phyloP scores from a whole-genome alignment of 768 basidiomycete genomes.

The Trametes cubensis region DNA sequence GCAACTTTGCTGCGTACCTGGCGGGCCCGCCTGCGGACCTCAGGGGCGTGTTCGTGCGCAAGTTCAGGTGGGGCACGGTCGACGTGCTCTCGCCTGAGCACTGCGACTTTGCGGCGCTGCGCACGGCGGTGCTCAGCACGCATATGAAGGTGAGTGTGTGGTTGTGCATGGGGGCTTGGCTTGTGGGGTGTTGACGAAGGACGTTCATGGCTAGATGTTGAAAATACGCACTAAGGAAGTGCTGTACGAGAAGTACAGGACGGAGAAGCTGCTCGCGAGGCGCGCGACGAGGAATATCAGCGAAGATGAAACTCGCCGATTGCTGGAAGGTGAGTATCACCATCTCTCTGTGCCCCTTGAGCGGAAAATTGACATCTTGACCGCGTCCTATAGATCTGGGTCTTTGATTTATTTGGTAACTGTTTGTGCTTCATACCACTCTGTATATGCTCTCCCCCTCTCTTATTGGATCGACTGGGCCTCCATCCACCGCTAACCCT shows the following conservation, averaged over 20 bases:
- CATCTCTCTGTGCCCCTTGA: not conserved
- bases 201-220: conserved; percentile 77
- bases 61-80: conserved; percentile 87
- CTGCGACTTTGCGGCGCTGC: conserved; percentile 84
- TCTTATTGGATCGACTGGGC: not conserved
- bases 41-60: conserved; percentile 74
- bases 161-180: too few species aligned
- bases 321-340: conserved; percentile 64
- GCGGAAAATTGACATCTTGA: not conserved
- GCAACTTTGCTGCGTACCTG: conserved; percentile 42
- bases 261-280: conserved; percentile 85
- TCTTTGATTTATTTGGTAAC: conserved; percentile 19
- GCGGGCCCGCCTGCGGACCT: conserved; percentile 66
- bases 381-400: conserved; percentile 24
- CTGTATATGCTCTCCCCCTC: conserved; percentile 9
- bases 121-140: conserved; percentile 81
- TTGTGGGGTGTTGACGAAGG: too few species aligned
- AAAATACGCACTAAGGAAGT: conserved; percentile 86
- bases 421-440: conserved; percentile 2
- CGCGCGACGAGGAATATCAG: conserved; percentile 81
- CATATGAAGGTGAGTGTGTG: conserved; percentile 71
- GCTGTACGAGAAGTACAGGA: conserved; percentile 91
- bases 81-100: conserved; percentile 86
- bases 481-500: not conserved
- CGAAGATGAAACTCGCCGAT: conserved; percentile 69